These are phyloP conservation scores for Aleurites moluccanus DNA, from an alignment of 441 rosid species.

Conservation along the genomic window DNA sequence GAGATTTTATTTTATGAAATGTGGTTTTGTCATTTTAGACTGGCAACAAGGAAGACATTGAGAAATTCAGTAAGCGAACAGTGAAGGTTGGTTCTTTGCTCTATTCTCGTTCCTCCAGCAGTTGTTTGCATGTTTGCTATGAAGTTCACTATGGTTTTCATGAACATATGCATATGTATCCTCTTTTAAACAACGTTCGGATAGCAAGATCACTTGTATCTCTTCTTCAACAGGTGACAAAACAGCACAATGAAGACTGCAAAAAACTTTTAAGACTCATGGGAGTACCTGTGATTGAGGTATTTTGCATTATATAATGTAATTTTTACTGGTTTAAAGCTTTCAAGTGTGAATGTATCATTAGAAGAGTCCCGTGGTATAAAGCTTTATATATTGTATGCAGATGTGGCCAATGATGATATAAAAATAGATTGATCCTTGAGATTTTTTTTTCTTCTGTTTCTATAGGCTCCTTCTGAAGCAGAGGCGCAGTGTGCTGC, in stretches of 20 bases:
- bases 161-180: slow-evolving; percentile 4
- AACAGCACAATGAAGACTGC: slow-evolving; percentile 94
- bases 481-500: slow-evolving; percentile 98
- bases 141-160: background rate
- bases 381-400: background rate
- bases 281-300: slow-evolving; percentile 98
- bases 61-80: slow-evolving; percentile 92
- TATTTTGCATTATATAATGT: slow-evolving; percentile 23
- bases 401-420: slow-evolving; percentile 3
- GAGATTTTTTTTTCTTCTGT: slow-evolving; percentile 22
- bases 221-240: slow-evolving; percentile 66
- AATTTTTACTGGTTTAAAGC: background rate
- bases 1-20: background rate
- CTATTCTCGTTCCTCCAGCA: background rate
- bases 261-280: slow-evolving; percentile 82
- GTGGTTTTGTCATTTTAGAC: slow-evolving; percentile 36
- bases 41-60: slow-evolving; percentile 92
- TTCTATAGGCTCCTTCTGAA: slow-evolving; percentile 80
- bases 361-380: background rate
- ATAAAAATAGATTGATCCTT: slow-evolving; percentile 13
- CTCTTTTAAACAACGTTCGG: background rate
- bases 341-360: background rate
- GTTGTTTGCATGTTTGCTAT: slow-evolving; percentile 9
- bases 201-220: slow-evolving; percentile 12
- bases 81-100: slow-evolving; percentile 61